Percentiles rank a stretch among this genome's conserved stretches.
Evolutionary conservation across 176 grass and related monocot genomes (phyloP).

Genomic region (Poa pratensis): DNA sequence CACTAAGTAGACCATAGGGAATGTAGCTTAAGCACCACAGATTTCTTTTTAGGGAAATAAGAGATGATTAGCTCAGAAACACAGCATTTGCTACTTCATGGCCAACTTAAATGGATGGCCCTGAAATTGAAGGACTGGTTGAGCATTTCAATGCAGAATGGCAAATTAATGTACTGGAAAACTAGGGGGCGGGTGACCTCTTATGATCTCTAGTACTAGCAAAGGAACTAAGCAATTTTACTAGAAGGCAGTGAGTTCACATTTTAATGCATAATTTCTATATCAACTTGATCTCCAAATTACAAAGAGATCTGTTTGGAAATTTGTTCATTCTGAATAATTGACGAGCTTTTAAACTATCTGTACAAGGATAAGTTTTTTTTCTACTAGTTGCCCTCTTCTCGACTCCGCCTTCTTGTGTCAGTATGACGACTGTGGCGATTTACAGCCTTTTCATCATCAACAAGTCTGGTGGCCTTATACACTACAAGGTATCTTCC

Average conservation of each 20-base stretch:
- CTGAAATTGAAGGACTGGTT: not conserved
- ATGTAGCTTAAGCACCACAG: not conserved
- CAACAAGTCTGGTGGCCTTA: slow-evolving; percentile 96
- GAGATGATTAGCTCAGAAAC: not conserved
- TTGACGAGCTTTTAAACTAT: not conserved
- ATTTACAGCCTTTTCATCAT: slow-evolving; percentile 99
- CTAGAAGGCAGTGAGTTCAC: not conserved
- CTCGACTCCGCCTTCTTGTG: not conserved
- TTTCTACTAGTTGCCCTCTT: not conserved
- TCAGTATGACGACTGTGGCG: slow-evolving; percentile 55
- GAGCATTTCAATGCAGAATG: not conserved
- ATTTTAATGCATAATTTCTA: not conserved
- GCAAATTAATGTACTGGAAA: not conserved
- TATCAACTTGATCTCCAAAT: not conserved
- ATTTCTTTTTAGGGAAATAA: not conserved
- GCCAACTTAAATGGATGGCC: not conserved
- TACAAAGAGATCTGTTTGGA: not conserved
- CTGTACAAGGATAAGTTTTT: not conserved
- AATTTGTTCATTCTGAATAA: not conserved
- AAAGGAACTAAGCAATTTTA: not conserved
- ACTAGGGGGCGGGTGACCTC: not conserved
- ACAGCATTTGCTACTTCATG: not conserved
- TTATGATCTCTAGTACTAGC: not conserved
- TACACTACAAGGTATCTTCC: slow-evolving; percentile 82
- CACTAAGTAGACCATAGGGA: not conserved